phyloP scores from a whole-genome alignment of 116 monocot species.

The Phalaenopsis hybrid region DNA sequence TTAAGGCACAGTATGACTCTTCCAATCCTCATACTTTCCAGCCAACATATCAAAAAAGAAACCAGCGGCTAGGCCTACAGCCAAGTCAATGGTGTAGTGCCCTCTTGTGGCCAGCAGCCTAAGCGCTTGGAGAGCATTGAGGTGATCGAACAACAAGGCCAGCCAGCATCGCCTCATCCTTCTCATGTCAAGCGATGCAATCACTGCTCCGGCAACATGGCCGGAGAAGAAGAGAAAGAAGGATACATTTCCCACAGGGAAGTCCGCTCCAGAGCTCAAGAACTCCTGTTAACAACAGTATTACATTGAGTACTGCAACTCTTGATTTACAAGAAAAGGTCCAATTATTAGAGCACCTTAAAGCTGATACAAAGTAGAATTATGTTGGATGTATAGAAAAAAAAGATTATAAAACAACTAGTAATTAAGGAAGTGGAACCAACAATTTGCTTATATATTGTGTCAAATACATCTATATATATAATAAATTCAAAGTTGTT shows the following conservation, averaged over 20 bases:
- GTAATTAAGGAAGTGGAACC: too few species aligned
- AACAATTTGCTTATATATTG: too few species aligned
- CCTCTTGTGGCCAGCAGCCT: conserved; percentile 80
- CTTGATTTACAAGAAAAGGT: too few species aligned
- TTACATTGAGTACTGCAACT: neutral
- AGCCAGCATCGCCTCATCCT: conserved; percentile 35
- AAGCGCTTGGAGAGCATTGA: conserved; percentile 65
- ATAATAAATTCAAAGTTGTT: too few species aligned
- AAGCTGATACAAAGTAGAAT: too few species aligned
- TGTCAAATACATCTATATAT: too few species aligned
- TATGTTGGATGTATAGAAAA: too few species aligned
- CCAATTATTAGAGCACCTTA: too few species aligned
- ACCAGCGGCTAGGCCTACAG: conserved; percentile 67
- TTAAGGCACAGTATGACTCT: neutral
- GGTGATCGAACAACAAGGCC: conserved; percentile 49
- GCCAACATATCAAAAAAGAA: conserved; percentile 65
- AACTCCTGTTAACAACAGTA: conserved; percentile 30
- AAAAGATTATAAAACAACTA: too few species aligned
- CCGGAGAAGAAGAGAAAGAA: conserved; percentile 99
- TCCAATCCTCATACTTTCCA: conserved; percentile 28
- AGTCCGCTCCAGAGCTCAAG: conserved; percentile 71
- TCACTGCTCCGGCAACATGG: conserved; percentile 73
- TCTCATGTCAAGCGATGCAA: conserved; percentile 87
- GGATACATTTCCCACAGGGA: conserved; percentile 85
- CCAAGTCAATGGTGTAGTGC: conserved; percentile 90